These are phyloP conservation scores for Thraustotheca clavata DNA, from an alignment of 352 stramenopile genomes.

Conservation along the genomic window DNA sequence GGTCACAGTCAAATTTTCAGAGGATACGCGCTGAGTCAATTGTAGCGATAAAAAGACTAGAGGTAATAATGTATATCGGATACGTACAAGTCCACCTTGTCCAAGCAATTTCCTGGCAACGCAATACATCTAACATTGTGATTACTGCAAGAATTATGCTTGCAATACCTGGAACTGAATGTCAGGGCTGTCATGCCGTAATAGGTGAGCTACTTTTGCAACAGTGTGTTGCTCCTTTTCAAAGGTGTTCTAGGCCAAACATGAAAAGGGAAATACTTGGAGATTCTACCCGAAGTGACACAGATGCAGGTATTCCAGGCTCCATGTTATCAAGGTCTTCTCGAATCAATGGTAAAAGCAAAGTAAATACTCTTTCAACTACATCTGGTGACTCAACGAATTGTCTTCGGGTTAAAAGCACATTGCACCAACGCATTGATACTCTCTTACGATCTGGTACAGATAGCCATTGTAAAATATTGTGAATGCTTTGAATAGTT, in stretches of 20 bases:
- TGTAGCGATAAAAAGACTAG: slow-evolving; percentile 88
- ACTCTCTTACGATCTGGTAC: slow-evolving; percentile 38
- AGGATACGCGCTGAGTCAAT: slow-evolving; percentile 60
- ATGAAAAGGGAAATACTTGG: not conserved
- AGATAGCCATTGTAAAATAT: slow-evolving; percentile 16
- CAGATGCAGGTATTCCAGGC: slow-evolving; percentile 14
- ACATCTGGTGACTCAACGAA: slow-evolving; percentile 29
- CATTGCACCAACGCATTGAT: slow-evolving; percentile 38
- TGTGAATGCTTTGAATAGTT: not conserved
- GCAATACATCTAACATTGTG: slow-evolving; percentile 47
- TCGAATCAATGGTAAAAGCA: slow-evolving; percentile 88
- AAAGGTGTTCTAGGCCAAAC: slow-evolving; percentile 37
- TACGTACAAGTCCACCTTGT: slow-evolving; percentile 80
- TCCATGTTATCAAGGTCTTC: slow-evolving; percentile 48
- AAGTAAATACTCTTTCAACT: slow-evolving; percentile 49
- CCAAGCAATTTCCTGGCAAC: slow-evolving; percentile 63
- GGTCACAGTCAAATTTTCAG: slow-evolving; percentile 33
- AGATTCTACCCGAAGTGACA: slow-evolving; percentile 1
- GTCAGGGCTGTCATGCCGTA: slow-evolving; percentile 66
- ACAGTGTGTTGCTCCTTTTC: slow-evolving; percentile 87
- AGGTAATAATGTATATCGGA: slow-evolving; percentile 88
- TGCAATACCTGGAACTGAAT: slow-evolving; percentile 55
- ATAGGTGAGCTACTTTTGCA: slow-evolving; percentile 90
- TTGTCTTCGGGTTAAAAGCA: slow-evolving; percentile 36
- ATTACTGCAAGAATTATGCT: slow-evolving; percentile 23